Conservation (phyloP, 495 filamentous ascomycete species). For the Penicillium riverlandense region DNA sequence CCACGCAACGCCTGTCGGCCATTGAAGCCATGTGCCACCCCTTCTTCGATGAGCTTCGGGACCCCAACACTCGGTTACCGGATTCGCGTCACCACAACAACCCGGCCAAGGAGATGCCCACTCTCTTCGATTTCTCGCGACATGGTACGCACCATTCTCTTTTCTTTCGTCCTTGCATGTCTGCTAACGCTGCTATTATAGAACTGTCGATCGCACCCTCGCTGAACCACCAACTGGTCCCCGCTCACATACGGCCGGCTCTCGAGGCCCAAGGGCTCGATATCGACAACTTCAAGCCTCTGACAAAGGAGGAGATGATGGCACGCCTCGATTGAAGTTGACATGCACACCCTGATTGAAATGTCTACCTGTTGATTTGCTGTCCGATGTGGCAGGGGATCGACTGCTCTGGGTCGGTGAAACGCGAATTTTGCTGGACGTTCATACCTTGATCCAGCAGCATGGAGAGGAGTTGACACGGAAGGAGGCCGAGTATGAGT, state of each 20-base stretch:
- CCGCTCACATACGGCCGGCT: conserved; percentile 66
- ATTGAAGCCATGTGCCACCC: conserved; percentile 97
- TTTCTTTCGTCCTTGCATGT: not conserved
- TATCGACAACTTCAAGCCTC: conserved; percentile 86
- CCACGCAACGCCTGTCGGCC: conserved; percentile 87
- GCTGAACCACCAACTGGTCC: conserved; percentile 82
- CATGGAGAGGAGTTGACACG: no score
- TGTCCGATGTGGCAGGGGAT: conserved; percentile 19
- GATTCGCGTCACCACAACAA: conserved; percentile 84
- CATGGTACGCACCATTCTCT: conserved; percentile 60
- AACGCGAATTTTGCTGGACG: not conserved
- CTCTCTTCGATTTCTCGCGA: conserved; percentile 85
- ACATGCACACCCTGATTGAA: conserved; percentile 28
- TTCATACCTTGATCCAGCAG: conserved; percentile 8
- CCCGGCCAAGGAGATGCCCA: conserved; percentile 71
- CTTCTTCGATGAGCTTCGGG: conserved; percentile 95
- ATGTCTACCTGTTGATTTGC: conserved; percentile 26
- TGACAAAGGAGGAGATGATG: conserved; percentile 93
- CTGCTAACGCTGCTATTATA: conserved; percentile 28
- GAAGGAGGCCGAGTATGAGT: no score
- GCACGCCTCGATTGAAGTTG: conserved; percentile 84
- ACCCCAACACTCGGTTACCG: conserved; percentile 78
- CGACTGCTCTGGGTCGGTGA: no score
- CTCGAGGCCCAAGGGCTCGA: conserved; percentile 76
- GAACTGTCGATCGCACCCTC: conserved; percentile 91